Evolutionary conservation across 2,329 filamentous ascomycete species (phyloP), one percentile per base, ranked within the genome.

Genomic region (Neofusicoccum kwambonambiense): DNA sequence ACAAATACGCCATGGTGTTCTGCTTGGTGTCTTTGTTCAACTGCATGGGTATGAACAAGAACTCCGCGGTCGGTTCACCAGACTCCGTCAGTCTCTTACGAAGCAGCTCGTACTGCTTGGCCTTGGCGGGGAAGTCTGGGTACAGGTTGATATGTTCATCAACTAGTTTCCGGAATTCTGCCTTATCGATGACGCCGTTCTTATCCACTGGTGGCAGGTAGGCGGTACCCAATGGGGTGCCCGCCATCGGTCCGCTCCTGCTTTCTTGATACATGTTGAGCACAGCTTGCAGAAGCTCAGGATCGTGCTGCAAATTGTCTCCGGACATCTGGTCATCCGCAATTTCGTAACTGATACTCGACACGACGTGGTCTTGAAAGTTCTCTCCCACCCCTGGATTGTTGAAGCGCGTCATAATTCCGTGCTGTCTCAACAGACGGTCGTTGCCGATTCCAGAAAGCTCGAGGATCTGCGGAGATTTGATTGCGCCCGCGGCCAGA

Each of bases 341-440:
- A 15, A 50, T 39, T 7, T 64, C 42, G 11, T 44, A 45, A 17
- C 56, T 62, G 45, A 50, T 44, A 27, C 22, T 15, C 17, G 34
- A 50, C 8, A 62, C 75, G 54, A 68, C 49, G 34, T 76, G 75
- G 52, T 77, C 75, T 67, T 76, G 73, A 0, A 77, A 66, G 39
- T 76, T 76, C 31, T 71, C 69, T 7, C 76, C 76, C 9, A 77
- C 72, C 4, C 66, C 66, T 1, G 71, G 70, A 3, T 73, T 67
- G n/a, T 68, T 34, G 6, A 74, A 47, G 12, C 68, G 64, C 2
- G n/a, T 56, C 6, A 60, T 37, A 15, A 71, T 69, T 22, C 13
- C 22, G 4, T 71, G 66, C n/a, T 67, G 66, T 0, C 64, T 60
- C 7, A 68, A 66, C n/a, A 72, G 68, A 7, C 49, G 9, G 6